Base-by-base conservation (phyloP, 306 rosid genomes). In the Oxytropis ochrocephala region DNA sequence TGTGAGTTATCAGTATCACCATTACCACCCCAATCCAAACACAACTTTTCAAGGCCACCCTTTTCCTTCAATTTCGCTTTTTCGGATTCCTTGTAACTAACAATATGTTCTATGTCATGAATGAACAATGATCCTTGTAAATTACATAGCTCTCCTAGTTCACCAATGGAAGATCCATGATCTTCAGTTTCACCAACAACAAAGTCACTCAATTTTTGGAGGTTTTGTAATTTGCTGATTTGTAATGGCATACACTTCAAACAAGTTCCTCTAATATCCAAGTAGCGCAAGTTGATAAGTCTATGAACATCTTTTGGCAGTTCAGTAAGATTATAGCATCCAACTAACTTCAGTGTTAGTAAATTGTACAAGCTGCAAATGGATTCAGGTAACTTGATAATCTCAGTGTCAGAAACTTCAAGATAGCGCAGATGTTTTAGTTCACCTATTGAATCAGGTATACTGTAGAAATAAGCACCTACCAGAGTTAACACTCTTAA, bases 381-480 rank as follows among this genome's bases (percentile, higher is more conserved):
- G 39, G 74, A 73, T 73, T 62, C 13, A 11, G 62, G 77, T 32
- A 81, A 68, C 33, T 8, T 16, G 12, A 1, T 7, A 6, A 81
- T 62, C 35, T 16, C 12, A 16, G 65, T 17, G 21, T 27, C 53
- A 53, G 49, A 51, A 18, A 68, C 19, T n/a, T 81, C 74, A 0
- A 81, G 66, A 68, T 77, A 73, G 27, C 78, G 72, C 11, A 81
- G 69, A 68, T 73, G 82, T 55, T n/a, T 81, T 16, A 81, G 50
- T 10, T 63, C 53, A 0, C 61, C 47, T 8, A 73, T 5, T 30
- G 74, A 61, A 62, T 12, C 65, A 13, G 79, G 74, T 19, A 81
- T 68, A 11, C 61, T 14, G 5, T 55, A 18, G 9, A 63, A 32
- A 56, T 63, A 51, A 27, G 13, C 9, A 1, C 66, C 79, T 7